These are phyloP conservation scores for Geotrichum bryndzae DNA, from an alignment of 1,139 yeast genomes.

Conservation along the genomic window DNA sequence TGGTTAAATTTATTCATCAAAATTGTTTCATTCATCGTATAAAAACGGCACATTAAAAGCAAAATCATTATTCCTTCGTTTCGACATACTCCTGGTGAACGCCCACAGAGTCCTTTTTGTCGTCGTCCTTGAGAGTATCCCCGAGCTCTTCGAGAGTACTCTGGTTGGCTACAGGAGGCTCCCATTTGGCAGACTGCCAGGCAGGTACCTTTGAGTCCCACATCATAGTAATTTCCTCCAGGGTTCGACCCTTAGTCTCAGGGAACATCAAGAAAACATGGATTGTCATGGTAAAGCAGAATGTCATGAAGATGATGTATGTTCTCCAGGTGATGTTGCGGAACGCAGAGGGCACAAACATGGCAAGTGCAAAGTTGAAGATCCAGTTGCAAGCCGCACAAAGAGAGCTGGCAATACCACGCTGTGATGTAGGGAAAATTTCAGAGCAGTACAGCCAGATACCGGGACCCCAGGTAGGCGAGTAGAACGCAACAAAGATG, in stretches of 20 bases:
- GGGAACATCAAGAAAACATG: slow-evolving; percentile 59
- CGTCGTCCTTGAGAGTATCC: not conserved
- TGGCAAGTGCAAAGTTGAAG: slow-evolving; percentile 52
- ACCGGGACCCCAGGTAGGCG: slow-evolving; percentile 64
- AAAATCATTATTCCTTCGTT: not conserved
- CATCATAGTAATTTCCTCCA: slow-evolving; percentile 59
- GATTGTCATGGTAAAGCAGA: slow-evolving; percentile 49
- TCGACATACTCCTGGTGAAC: not conserved
- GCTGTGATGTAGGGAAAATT: slow-evolving; percentile 54
- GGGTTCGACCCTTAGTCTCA: slow-evolving; percentile 56
- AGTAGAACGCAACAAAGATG: slow-evolving; percentile 59
- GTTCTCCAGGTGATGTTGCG: slow-evolving; percentile 51
- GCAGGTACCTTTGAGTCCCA: slow-evolving; percentile 56
- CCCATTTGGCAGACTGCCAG: slow-evolving; percentile 44
- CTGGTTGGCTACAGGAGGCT: slow-evolving; percentile 15
- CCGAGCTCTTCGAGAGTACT: not conserved
- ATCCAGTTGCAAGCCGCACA: slow-evolving; percentile 59
- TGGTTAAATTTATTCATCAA: not conserved
- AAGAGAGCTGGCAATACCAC: slow-evolving; percentile 50
- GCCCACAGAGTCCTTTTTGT: not conserved
- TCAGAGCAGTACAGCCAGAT: slow-evolving; percentile 54
- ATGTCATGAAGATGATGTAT: slow-evolving; percentile 58
- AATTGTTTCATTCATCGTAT: not conserved
- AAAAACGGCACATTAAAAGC: not conserved
- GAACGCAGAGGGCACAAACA: slow-evolving; percentile 50